These are phyloP conservation scores for Coemansia biformis DNA, from an alignment of 192 early-diverging fungal genomes.

Conservation along the genomic window DNA sequence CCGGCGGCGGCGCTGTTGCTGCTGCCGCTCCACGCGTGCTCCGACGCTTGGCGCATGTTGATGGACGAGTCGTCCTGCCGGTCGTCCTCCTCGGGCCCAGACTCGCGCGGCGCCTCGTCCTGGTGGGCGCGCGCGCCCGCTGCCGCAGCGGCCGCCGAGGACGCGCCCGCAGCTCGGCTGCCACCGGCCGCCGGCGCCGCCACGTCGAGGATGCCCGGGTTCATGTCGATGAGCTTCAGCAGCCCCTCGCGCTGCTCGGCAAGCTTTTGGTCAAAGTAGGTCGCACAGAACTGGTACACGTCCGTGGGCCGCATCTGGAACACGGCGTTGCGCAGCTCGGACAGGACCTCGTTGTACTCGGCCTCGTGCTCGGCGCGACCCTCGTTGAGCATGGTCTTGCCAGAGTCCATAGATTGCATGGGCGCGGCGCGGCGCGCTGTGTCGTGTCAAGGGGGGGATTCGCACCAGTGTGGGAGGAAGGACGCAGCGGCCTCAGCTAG, in stretches of 20 bases:
- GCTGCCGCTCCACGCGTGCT: constrained; percentile 42
- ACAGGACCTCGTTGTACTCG: constrained; percentile 61
- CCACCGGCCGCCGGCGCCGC: constrained; percentile 4
- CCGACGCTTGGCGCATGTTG: constrained; percentile 52
- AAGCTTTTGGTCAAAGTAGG: constrained; percentile 83
- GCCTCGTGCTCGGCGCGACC: constrained; percentile 41
- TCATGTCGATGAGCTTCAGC: constrained; percentile 43
- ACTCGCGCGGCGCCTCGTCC: constrained; percentile 35
- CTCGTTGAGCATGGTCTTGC: constrained; percentile 45
- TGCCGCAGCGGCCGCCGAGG: constrained; percentile 4
- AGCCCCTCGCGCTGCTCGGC: constrained; percentile 65
- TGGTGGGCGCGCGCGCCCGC: no score
- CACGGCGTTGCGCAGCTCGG: constrained; percentile 78
- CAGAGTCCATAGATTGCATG: constrained; percentile 31
- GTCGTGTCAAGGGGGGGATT: constrained; percentile 3
- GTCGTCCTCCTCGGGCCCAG: constrained; percentile 32
- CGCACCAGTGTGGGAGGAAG: no score
- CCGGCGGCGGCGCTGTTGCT: constrained; percentile 12
- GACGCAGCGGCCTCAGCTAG: no score
- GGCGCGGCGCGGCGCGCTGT: no score
- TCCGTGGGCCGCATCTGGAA: constrained; percentile 74
- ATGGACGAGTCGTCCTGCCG: constrained; percentile 38
- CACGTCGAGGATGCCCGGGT: constrained; percentile 37
- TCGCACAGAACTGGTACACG: constrained; percentile 88
- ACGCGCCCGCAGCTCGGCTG: constrained; percentile 5